Evolutionary conservation across 2,329 filamentous ascomycete genomes (phyloP).

Genomic region (Fusarium nurragi): DNA sequence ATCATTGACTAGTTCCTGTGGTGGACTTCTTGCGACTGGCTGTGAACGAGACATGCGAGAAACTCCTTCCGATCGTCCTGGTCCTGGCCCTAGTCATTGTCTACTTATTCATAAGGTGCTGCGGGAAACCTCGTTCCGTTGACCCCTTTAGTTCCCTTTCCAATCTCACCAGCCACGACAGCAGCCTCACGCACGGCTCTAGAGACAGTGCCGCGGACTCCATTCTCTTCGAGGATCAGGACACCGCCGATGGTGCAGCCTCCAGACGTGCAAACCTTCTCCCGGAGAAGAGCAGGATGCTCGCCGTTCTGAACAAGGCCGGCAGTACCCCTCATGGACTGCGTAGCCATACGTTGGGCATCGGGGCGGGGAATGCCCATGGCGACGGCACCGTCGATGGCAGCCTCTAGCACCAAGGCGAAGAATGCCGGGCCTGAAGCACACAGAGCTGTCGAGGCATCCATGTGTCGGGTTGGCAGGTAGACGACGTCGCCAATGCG

Average conservation of each 20-base stretch:
- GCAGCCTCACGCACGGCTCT: constrained; percentile 77
- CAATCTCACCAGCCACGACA: constrained; percentile 72
- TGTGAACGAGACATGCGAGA: neutral
- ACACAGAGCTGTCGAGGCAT: constrained; percentile 77
- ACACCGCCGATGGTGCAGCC: constrained; percentile 82
- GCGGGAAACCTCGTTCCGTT: constrained; percentile 48
- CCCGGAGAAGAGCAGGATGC: constrained; percentile 77
- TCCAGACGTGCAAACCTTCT: constrained; percentile 80
- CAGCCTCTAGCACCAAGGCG: constrained; percentile 76
- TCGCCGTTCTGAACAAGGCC: constrained; percentile 75
- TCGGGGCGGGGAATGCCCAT: constrained; percentile 80
- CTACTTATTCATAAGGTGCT: constrained; percentile 25
- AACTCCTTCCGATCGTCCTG: too few species aligned
- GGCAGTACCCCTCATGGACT: constrained; percentile 79
- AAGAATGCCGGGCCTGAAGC: constrained; percentile 82
- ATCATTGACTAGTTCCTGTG: neutral
- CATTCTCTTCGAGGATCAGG: constrained; percentile 77
- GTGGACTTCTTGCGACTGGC: neutral
- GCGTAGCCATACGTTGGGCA: constrained; percentile 79
- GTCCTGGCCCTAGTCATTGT: neutral
- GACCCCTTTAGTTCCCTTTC: constrained; percentile 51
- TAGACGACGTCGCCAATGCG: constrained; percentile 76
- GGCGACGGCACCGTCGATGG: constrained; percentile 80
- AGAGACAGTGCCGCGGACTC: constrained; percentile 72
- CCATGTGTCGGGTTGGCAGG: constrained; percentile 74